Base-by-base conservation (phyloP, 768 basidiomycete genomes). In the Suillus cothurnatus region DNA sequence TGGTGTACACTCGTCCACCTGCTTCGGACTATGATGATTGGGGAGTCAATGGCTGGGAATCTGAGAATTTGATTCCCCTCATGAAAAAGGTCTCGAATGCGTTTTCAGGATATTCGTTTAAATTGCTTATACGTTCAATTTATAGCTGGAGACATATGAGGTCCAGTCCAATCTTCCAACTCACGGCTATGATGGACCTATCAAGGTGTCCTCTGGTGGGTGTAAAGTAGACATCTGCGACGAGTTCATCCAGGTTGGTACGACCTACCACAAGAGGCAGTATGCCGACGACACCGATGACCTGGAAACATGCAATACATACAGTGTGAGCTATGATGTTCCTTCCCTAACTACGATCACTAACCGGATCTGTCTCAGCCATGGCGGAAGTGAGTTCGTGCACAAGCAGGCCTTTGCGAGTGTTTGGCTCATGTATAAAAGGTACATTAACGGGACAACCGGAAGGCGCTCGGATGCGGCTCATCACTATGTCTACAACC, bases 401-500 rank as follows among this genome's bases (percentile, higher is more conserved):
- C 21, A 31, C 43, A 17, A n/a, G 19, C 11, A 11, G 7, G 21
- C 4, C 6, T 21, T 11, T 15, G 15, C 21, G 15, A 6, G 9
- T 12, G 11, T 3, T 34, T 45, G 12, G 12, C 15, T 39, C 26
- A 31, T 60, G 32, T 23, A 11, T 66, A 45, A 12, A 49, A 90
- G 88, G 71, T 90, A 85, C 74, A 81, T 89, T 39, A 80, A 85
- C 65, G 73, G 68, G 7, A 72, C 78, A 45, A 85, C 80, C 2
- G 88, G 89, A 28, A 78, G 68, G 50, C 84, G 89, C 26, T 88
- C 87, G 0, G 87, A 90, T 69, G 70, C 82, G 0, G 79, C 88
- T 45, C 43, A 45, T 9, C 19, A 45, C 1, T 45, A 45, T 45
- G 9, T 45, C 43, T 45, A 45, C 43, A 45, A 45, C 21, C 43